These are phyloP conservation scores for Phytophthora ohioensis DNA, from an alignment of 352 stramenopile genomes.

Conservation along the genomic window DNA sequence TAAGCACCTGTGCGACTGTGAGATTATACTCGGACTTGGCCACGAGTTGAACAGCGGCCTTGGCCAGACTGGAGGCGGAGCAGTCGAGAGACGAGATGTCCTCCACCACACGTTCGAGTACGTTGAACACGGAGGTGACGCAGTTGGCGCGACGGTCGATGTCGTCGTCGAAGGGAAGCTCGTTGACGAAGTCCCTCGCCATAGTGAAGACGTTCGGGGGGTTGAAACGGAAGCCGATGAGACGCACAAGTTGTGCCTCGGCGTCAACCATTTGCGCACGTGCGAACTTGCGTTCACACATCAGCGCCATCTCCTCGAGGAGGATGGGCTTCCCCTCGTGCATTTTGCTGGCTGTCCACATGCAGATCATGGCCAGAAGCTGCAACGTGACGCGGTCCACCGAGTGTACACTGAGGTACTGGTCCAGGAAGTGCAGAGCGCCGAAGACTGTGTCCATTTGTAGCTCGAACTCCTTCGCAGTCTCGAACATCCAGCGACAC, in stretches of 20 bases:
- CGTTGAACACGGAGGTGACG: conserved; percentile 48
- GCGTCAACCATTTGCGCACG: conserved; percentile 63
- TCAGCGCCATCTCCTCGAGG: conserved; percentile 76
- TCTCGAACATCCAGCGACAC: conserved; percentile 87
- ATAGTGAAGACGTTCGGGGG: conserved; percentile 72
- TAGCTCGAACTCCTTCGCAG: conserved; percentile 75
- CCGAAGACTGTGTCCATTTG: conserved; percentile 66
- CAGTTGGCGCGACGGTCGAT: conserved; percentile 35
- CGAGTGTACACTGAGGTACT: conserved; percentile 70
- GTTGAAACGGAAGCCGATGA: conserved; percentile 74
- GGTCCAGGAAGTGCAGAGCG: conserved; percentile 77
- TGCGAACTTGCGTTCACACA: conserved; percentile 81
- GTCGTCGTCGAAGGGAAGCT: conserved; percentile 40
- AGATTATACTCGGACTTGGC: conserved; percentile 47
- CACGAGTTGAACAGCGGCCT: conserved; percentile 58
- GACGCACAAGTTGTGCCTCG: conserved; percentile 63
- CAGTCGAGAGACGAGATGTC: conserved; percentile 46
- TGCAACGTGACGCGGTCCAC: conserved; percentile 81
- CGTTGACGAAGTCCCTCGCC: conserved; percentile 65
- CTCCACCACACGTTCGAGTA: conserved; percentile 49
- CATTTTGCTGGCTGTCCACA: conserved; percentile 81
- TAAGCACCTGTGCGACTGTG: conserved; percentile 30
- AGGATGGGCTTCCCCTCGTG: conserved; percentile 74
- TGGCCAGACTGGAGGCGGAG: conserved; percentile 53
- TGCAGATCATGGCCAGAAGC: conserved; percentile 77